A percentile compares a stretch with the other conserved stretches of the same genome.
Evolutionary conservation across 805 yeast genomes (phyloP).

Genomic region (Saccharomycopsis vini): DNA sequence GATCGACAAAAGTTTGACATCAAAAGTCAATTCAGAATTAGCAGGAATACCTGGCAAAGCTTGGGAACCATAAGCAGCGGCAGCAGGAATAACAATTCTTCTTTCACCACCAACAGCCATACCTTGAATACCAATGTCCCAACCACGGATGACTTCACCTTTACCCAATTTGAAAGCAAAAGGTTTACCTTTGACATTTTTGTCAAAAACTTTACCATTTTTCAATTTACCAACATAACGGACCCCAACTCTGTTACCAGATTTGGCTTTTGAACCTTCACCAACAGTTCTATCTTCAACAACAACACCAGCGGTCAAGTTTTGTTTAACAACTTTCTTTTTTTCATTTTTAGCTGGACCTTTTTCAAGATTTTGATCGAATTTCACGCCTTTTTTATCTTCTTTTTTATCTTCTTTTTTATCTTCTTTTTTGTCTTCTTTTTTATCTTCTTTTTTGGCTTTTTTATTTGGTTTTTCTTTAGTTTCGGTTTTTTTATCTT

Average conservation of each 20-base stretch:
- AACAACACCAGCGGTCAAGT: slow-evolving; percentile 85
- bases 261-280: slow-evolving; percentile 79
- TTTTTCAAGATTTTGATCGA: slow-evolving; percentile 85
- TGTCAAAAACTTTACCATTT: slow-evolving; percentile 94
- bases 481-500: slow-evolving; percentile 13
- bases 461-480: too few relatives aligned
- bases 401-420: slow-evolving; percentile 48
- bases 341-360: slow-evolving; percentile 58
- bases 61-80: slow-evolving; percentile 93
- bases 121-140: slow-evolving; percentile 98
- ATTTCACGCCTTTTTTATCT: slow-evolving; percentile 48
- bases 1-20: slow-evolving; percentile 40
- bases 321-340: slow-evolving; percentile 54
- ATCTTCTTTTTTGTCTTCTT: slow-evolving; percentile 39
- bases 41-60: slow-evolving; percentile 96
- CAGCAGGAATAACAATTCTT: slow-evolving; percentile 90
- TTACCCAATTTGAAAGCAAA: slow-evolving; percentile 84
- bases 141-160: slow-evolving; percentile 98
- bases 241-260: slow-evolving; percentile 86
- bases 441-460: slow-evolving; percentile 17
- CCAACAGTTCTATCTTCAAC: slow-evolving; percentile 90
- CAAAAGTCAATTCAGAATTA: slow-evolving; percentile 93
- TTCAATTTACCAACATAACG: slow-evolving; percentile 92
- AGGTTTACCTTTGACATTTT: slow-evolving; percentile 96
- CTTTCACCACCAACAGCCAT: slow-evolving; percentile 99